phyloP scores from a whole-genome alignment of 1,284 basidiomycete genomes.

The Cerrena zonata region DNA sequence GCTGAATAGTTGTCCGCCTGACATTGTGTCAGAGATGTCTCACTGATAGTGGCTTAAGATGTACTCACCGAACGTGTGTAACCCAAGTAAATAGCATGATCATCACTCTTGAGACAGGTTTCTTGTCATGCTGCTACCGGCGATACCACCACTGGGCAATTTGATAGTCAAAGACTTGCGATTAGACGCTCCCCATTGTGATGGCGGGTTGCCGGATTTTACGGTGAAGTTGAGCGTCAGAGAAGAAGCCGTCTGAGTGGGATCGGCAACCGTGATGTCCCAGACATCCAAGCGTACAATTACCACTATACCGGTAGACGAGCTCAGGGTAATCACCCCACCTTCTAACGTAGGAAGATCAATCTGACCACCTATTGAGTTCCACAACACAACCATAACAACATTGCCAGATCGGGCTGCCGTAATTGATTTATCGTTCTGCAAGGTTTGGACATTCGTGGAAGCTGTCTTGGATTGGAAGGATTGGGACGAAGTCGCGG shows the following conservation, averaged over 20 bases:
- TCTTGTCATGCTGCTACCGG: slow-evolving; percentile 39
- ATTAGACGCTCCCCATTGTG: slow-evolving; percentile 24
- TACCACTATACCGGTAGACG: slow-evolving; percentile 34
- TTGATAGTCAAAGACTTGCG: slow-evolving; percentile 26
- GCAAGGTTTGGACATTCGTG: slow-evolving; percentile 33
- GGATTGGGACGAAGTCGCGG: slow-evolving; percentile 34
- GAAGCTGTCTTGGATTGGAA: slow-evolving; percentile 26
- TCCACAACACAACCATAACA: slow-evolving; percentile 34
- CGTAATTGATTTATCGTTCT: slow-evolving; percentile 29
- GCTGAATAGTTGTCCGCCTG: too few relatives aligned
- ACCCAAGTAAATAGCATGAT: too few relatives aligned
- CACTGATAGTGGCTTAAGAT: too few relatives aligned
- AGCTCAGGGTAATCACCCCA: slow-evolving; percentile 33
- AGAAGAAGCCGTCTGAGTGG: slow-evolving; percentile 35
- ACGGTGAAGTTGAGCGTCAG: slow-evolving; percentile 29
- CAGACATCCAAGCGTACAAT: slow-evolving; percentile 39
- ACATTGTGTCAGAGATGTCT: too few relatives aligned
- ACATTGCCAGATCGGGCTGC: slow-evolving; percentile 30
- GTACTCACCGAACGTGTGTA: too few relatives aligned
- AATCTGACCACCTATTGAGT: slow-evolving; percentile 22
- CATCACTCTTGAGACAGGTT: slow-evolving; percentile 15
- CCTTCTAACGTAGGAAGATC: slow-evolving; percentile 11
- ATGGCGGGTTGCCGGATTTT: slow-evolving; percentile 17
- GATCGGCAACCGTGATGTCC: slow-evolving; percentile 53
- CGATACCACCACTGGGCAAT: slow-evolving; percentile 28